Base-by-base conservation (phyloP, 768 basidiomycete genomes). In the Gyrodon lividus region DNA sequence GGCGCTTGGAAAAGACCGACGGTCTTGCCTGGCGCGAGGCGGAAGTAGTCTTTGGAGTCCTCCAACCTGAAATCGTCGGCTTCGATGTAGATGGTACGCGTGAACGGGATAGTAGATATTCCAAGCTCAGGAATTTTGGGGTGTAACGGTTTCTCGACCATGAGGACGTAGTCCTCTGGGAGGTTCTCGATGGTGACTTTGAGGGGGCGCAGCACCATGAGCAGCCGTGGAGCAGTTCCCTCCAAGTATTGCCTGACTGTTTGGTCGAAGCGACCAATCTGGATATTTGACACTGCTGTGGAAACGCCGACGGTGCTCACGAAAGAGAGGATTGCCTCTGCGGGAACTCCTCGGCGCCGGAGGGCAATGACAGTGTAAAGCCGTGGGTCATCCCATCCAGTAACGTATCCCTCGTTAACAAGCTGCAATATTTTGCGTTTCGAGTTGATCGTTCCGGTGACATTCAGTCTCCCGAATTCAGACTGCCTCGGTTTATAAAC, bases 401-500 rank as follows among this genome's bases (percentile, higher is more conserved):
- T 78, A 43, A 99, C 96, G 60, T 90, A 81, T 6, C 81, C 80
- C 57, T 89, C 84, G 42, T 88, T 83, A 42, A 99, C 97, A 8
- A 99, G 83, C 44, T 85, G 81, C 51, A 87, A 75, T 61, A 99
- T 90, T 70, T 98, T 98, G 17, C 97, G 88, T 71, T 99, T 99
- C 3, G 95, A 98, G 77, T 88, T 93, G 69, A 99, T 84, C 16
- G 95, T 95, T 26, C 97, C 97, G 55, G 96, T 90, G 41, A 99
- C 69, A 62, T 86, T 93, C 42, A 98, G 78, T 48, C 97, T 83
- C 19, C 97, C 97, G 61, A 92, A 98, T 68, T 99, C 97, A 42
- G 92, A 95, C 72, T 99, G 97, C 51, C 85, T 86, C 19, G 97
- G 95, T 68, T 94, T 97, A 78, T 98, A 99, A 2, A 98, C 87